Evolutionary conservation across 2,329 filamentous ascomycete species (phyloP), one percentile per base, ranked within the genome.

Genomic region (Aplosporella prunicola): DNA sequence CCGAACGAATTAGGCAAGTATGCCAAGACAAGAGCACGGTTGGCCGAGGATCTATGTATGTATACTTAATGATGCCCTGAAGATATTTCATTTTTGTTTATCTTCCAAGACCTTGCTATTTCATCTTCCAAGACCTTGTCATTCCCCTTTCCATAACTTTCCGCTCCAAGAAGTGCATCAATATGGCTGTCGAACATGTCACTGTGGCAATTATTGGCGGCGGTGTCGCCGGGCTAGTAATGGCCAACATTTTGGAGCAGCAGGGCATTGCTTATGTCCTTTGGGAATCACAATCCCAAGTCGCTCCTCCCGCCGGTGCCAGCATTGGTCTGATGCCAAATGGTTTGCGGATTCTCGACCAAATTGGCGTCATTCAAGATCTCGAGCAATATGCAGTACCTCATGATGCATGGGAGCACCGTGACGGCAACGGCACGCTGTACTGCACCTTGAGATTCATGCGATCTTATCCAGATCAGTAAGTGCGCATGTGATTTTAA

Each of bases 261-360:
- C 10, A 20, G 4, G 25, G 26, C 15, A 32, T 38, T 10, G 35
- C 24, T 4, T 41, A 41, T 22, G 14, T 26, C 6, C 44, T 54
- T 16, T 43, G 51, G 14, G 51, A 54, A 37, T 46, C 46, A 9
- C 43, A 49, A 27, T 18, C 32, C 4, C 20, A 41, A 11, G 31
- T 41, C 26, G 39, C 33, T 16, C 33, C 25, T 1, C 18, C 16
- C 2, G 26, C 22, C 14, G 39, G 39, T 25, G 39, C 39, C 16
- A 32, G 33, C 7, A 31, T 41, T 20, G 39, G 39, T 5, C 20
- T 38, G 22, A 31, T 38, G 27, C 32, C 39, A 5, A 41, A 41
- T 27, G 39, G 39, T 3, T 18, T 36, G 13, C 39, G 39, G 8
- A 41, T 41, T 20, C 32, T 41, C 5, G 39, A 41, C 14, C 39